A percentile compares a stretch with the other conserved stretches of the same genome.
Evolutionary conservation across 2,329 filamentous ascomycete species (phyloP).

Genomic region (Hypoxylon sp.): DNA sequence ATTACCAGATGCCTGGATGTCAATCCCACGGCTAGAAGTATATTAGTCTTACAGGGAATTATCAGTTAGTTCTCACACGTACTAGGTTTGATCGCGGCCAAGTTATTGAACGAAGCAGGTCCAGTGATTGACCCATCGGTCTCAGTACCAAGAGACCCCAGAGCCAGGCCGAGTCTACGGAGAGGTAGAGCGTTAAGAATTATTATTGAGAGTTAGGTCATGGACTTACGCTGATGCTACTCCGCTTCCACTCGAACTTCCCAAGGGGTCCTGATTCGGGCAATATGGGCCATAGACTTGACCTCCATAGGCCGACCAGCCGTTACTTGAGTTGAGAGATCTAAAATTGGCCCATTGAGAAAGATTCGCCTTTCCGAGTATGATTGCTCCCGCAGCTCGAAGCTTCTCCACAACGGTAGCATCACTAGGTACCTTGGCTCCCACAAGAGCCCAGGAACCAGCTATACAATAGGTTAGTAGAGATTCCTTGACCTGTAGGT

Average conservation of each 20-base stretch:
- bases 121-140: slow-evolving; percentile 74
- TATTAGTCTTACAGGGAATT: not conserved
- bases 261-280: slow-evolving; percentile 72
- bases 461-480: slow-evolving; percentile 53
- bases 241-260: slow-evolving; percentile 74
- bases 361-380: slow-evolving; percentile 77
- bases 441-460: slow-evolving; percentile 74
- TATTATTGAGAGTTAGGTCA: not conserved
- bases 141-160: slow-evolving; percentile 73
- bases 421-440: slow-evolving; percentile 70
- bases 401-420: slow-evolving; percentile 73
- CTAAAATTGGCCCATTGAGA: slow-evolving; percentile 77
- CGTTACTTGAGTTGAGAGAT: slow-evolving; percentile 69
- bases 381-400: slow-evolving; percentile 71
- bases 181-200: not conserved
- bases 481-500: not conserved
- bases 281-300: slow-evolving; percentile 75
- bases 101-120: slow-evolving; percentile 67
- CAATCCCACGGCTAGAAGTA: slow-evolving; percentile 68
- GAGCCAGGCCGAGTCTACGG: slow-evolving; percentile 67
- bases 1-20: slow-evolving; percentile 75
- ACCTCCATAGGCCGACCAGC: slow-evolving; percentile 76
- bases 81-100: slow-evolving; percentile 77
- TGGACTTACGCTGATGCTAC: slow-evolving; percentile 63
- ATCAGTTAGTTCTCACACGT: not conserved